These are phyloP conservation scores for Tagetes erecta DNA, from an alignment of 129 eudicot species.

Conservation along the genomic window DNA sequence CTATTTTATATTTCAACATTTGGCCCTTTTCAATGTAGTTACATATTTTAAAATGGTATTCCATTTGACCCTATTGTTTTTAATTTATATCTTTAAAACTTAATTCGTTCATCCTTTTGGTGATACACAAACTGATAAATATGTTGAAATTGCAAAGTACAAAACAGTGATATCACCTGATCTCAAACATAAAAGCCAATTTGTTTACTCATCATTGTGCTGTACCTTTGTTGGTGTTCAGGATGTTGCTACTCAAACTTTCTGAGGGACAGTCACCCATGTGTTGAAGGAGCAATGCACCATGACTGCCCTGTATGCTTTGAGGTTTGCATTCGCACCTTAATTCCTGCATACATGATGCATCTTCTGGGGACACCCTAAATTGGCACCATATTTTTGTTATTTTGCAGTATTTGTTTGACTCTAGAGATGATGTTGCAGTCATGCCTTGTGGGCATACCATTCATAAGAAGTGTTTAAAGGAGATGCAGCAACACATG, in stretches of 20 bases:
- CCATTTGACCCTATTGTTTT: not conserved
- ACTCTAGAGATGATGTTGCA: constrained; percentile 55
- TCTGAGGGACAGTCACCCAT: constrained; percentile 63
- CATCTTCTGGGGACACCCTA: constrained; percentile 7
- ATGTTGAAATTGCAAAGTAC: not conserved
- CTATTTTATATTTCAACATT: not conserved
- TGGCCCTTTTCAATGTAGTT: not conserved
- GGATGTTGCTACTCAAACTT: constrained; percentile 80
- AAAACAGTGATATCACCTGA: not conserved
- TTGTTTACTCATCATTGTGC: not conserved
- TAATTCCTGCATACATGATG: not conserved
- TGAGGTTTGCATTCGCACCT: constrained; percentile 53
- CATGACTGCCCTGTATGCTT: constrained; percentile 96
- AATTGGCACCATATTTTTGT: not conserved
- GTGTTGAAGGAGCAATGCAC: constrained; percentile 95
- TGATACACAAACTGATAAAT: not conserved
- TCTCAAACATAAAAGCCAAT: not conserved
- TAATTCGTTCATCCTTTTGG: not conserved
- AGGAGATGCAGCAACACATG: constrained; percentile 80
- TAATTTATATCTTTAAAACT: not conserved
- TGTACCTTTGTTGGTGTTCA: constrained; percentile 20
- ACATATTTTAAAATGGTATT: not conserved
- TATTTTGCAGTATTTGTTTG: constrained; percentile 64
- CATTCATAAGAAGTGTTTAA: constrained; percentile 70
- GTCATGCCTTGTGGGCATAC: constrained; percentile 91